A percentile compares a stretch with the other conserved stretches of the same genome.
Evolutionary conservation across 148 eudicot species (phyloP).

Genomic region (Drosera capensis): DNA sequence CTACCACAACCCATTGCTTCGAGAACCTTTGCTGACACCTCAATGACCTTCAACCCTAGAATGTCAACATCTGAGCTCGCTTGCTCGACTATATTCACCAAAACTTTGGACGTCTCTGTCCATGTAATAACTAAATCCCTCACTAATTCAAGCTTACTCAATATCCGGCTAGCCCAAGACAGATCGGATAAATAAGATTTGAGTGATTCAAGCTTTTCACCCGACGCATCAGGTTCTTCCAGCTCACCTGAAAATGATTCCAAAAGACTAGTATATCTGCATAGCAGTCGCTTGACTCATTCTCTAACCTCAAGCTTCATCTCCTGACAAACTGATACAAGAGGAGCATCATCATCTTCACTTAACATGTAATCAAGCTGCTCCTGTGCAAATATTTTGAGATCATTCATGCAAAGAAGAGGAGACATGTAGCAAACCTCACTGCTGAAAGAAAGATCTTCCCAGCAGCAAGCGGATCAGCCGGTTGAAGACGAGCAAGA

Average conservation of each 20-base stretch:
- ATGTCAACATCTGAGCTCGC: slow-evolving; percentile 12
- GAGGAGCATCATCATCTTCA: slow-evolving; percentile 83
- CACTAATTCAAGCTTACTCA: slow-evolving; percentile 45
- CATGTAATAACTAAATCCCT: slow-evolving; percentile 44
- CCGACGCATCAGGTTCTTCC: slow-evolving; percentile 11
- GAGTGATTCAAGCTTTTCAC: slow-evolving; percentile 17
- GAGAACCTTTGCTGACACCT: slow-evolving; percentile 52
- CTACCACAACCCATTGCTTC: slow-evolving; percentile 75
- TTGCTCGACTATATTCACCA: slow-evolving; percentile 18
- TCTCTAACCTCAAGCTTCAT: slow-evolving; percentile 36
- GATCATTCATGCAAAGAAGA: slow-evolving; percentile 31
- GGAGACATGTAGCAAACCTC: slow-evolving; percentile 57
- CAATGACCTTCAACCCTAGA: slow-evolving; percentile 42
- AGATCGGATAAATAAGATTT: slow-evolving; percentile 39
- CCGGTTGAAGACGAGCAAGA: slow-evolving; percentile 80
- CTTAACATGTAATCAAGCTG: slow-evolving; percentile 85
- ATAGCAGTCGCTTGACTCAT: slow-evolving; percentile 29
- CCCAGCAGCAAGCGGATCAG: slow-evolving; percentile 24
- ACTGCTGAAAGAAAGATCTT: slow-evolving; percentile 52
- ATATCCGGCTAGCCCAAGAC: slow-evolving; percentile 70
- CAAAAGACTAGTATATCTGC: slow-evolving; percentile 32
- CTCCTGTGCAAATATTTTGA: slow-evolving; percentile 67
- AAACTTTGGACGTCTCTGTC: slow-evolving; percentile 35
- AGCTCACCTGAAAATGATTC: slow-evolving; percentile 22
- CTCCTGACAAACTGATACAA: slow-evolving; percentile 36